phyloP scores from a whole-genome alignment of 2,329 filamentous ascomycete genomes.

The Nakataea oryzae region DNA sequence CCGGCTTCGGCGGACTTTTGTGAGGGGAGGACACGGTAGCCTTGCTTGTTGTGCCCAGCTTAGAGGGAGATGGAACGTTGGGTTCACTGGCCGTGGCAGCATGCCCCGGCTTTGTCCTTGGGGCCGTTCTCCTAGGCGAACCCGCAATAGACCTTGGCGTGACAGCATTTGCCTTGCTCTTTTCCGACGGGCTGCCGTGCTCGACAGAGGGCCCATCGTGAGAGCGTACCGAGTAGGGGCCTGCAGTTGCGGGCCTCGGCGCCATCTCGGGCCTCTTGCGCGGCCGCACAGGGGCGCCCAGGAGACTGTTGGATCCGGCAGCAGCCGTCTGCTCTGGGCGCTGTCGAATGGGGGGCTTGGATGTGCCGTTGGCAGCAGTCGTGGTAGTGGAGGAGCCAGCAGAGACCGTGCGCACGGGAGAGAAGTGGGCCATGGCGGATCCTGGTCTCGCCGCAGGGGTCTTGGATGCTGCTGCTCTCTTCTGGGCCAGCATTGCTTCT shows the following conservation, averaged over 20 bases:
- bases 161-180: slow-evolving; percentile 30
- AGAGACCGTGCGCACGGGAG: slow-evolving; percentile 36
- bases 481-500: slow-evolving; percentile 77
- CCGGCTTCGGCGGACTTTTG: slow-evolving; percentile 21
- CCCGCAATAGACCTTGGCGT: slow-evolving; percentile 40
- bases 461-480: slow-evolving; percentile 46
- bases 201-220: slow-evolving; percentile 31
- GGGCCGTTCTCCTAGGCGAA: slow-evolving; percentile 40
- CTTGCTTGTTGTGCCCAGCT: slow-evolving; percentile 7
- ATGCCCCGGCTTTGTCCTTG: slow-evolving; percentile 36
- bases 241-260: slow-evolving; percentile 51
- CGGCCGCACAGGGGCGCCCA: slow-evolving; percentile 53
- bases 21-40: slow-evolving; percentile 12
- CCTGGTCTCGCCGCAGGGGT: slow-evolving; percentile 47
- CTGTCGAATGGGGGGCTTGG: slow-evolving; percentile 26
- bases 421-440: slow-evolving; percentile 54
- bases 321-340: slow-evolving; percentile 32
- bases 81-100: slow-evolving; percentile 39
- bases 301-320: slow-evolving; percentile 45
- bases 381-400: slow-evolving; percentile 22
- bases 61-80: slow-evolving; percentile 33
- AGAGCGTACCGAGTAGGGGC: slow-evolving; percentile 53
- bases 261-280: slow-evolving; percentile 46
- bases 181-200: slow-evolving; percentile 35
- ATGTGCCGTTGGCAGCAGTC: slow-evolving; percentile 18